phyloP scores from a whole-genome alignment of 2,329 filamentous ascomycete species.

The Cladorrhinum sp. region DNA sequence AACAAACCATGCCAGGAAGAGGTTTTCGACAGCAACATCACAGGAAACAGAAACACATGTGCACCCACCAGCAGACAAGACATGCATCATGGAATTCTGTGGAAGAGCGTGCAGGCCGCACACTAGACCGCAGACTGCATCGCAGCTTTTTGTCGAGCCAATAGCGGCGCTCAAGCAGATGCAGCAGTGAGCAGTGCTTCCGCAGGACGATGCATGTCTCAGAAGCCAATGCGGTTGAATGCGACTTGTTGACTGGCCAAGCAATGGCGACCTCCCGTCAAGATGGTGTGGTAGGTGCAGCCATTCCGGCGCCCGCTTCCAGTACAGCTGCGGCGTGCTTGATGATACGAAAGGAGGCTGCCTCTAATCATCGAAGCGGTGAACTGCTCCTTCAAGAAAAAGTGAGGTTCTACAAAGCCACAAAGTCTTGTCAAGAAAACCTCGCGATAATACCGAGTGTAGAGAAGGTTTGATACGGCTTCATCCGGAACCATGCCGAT shows the following conservation, averaged over 20 bases:
- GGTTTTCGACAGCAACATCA: neutral
- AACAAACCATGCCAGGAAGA: neutral
- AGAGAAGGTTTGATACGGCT: neutral
- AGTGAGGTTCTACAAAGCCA: neutral
- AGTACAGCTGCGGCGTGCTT: slow-evolving; percentile 5
- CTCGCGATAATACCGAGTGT: slow-evolving; percentile 1
- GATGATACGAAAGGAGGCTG: slow-evolving; percentile 3
- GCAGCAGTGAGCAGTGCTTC: slow-evolving; percentile 13
- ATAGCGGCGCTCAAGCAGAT: slow-evolving; percentile 12
- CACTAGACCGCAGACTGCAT: neutral
- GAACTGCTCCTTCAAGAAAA: neutral
- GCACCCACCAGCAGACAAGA: slow-evolving; percentile 1
- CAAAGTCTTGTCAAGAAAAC: neutral
- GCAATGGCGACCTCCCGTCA: slow-evolving; percentile 14
- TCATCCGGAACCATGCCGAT: slow-evolving; percentile 5
- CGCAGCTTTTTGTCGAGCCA: slow-evolving; percentile 11
- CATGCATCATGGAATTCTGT: slow-evolving; percentile 17
- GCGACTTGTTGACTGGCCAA: slow-evolving; percentile 13
- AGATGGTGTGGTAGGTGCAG: slow-evolving; percentile 6
- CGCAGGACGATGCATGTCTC: slow-evolving; percentile 26
- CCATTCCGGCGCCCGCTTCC: slow-evolving; percentile 2
- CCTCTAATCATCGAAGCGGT: slow-evolving; percentile 3
- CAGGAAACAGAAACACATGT: neutral
- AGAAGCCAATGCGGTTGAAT: slow-evolving; percentile 8
- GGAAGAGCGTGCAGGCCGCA: slow-evolving; percentile 10